phyloP scores from a whole-genome alignment of 2,329 filamentous ascomycete genomes.

The Trichoderma endophyticum region DNA sequence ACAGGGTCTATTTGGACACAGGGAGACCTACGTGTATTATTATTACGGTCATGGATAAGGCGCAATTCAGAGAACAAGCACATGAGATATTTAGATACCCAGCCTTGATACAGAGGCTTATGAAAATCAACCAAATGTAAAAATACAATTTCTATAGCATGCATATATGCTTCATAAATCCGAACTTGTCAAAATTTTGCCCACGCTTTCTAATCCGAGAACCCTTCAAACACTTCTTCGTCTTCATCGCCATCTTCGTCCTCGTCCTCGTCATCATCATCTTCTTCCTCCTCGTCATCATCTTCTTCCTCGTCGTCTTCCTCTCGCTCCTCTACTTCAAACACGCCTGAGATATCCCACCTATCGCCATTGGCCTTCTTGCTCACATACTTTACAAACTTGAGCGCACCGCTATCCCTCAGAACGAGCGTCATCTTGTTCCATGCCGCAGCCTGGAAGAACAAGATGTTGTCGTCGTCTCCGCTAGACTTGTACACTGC shows the following conservation, averaged over 20 bases:
- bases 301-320: constrained; percentile 37
- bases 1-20: neutral
- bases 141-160: neutral
- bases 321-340: constrained; percentile 63
- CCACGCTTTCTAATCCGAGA: constrained; percentile 40
- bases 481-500: constrained; percentile 79
- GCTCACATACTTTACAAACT: constrained; percentile 97
- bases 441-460: constrained; percentile 68
- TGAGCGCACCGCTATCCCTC: constrained; percentile 78
- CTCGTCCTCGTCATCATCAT: constrained; percentile 51
- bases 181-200: neutral
- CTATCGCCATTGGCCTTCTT: constrained; percentile 77
- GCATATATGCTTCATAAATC: neutral
- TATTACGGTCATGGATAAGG: neutral
- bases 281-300: constrained; percentile 30
- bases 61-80: neutral
- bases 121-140: neutral
- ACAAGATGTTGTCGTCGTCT: constrained; percentile 70
- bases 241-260: constrained; percentile 51
- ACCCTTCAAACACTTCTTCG: constrained; percentile 59
- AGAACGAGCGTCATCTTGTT: constrained; percentile 90
- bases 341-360: constrained; percentile 83
- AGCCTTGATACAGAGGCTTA: neutral
- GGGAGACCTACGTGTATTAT: neutral
- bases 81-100: constrained; percentile 6